Percentiles rank a stretch among this genome's conserved stretches.
phyloP scores from a whole-genome alignment of 768 basidiomycete genomes.

The Fomitopsis serialis region DNA sequence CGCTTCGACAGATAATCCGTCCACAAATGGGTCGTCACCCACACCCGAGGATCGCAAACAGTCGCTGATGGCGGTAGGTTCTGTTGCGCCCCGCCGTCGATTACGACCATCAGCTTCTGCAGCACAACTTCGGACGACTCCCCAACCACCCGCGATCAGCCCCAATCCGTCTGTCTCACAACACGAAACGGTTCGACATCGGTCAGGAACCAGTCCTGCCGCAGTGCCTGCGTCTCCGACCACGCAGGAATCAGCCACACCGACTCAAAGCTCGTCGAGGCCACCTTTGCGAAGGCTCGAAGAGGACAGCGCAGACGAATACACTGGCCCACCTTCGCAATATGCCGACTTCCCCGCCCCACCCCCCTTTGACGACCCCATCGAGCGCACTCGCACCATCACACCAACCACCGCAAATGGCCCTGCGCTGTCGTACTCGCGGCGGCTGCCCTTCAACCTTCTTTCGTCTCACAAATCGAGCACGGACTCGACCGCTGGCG shows the following conservation, averaged over 20 bases:
- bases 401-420: constrained; percentile 3
- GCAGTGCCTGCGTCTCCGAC: constrained; percentile 36
- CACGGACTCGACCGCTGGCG: constrained; percentile 25
- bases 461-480: constrained; percentile 36
- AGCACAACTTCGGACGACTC: constrained; percentile 59
- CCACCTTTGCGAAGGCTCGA: constrained; percentile 6
- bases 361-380: constrained; percentile 40
- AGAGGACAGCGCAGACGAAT: constrained; percentile 43
- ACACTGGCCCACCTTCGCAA: constrained; percentile 61
- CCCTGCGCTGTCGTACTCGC: constrained; percentile 22
- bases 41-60: constrained; percentile 37
- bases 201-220: constrained; percentile 65
- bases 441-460: constrained; percentile 66
- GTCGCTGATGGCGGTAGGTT: constrained; percentile 40
- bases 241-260: constrained; percentile 18
- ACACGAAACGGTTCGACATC: constrained; percentile 42
- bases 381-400: constrained; percentile 23
- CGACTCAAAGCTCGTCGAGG: constrained; percentile 33
- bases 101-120: constrained; percentile 75
- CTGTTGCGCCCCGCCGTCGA: constrained; percentile 51
- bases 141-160: constrained; percentile 30
- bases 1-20: constrained; percentile 66
- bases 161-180: constrained; percentile 24
- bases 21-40: constrained; percentile 51
- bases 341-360: constrained; percentile 67